phyloP scores from a whole-genome alignment of 2,329 filamentous ascomycete genomes.

The Paramyrothecium roridum region DNA sequence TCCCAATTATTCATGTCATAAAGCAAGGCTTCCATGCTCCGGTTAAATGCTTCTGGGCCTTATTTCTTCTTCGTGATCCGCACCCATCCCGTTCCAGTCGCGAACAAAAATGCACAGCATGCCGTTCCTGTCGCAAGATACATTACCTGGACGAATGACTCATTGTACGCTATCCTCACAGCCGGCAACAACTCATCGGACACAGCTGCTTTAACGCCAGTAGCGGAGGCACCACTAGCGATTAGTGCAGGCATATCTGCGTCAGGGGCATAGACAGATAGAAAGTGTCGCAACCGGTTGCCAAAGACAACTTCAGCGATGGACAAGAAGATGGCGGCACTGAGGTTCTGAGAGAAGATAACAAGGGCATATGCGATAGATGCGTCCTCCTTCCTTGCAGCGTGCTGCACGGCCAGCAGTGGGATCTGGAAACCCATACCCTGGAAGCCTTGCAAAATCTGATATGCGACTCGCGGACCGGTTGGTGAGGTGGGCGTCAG shows the following conservation, averaged over 20 bases:
- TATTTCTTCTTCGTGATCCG: not conserved
- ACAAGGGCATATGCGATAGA: slow-evolving; percentile 19
- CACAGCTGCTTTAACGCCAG: not conserved
- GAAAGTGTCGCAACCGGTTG: not conserved
- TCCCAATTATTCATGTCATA: too few relatives aligned
- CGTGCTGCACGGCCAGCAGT: slow-evolving; percentile 17
- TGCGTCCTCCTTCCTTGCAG: slow-evolving; percentile 15
- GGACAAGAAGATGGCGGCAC: slow-evolving; percentile 17
- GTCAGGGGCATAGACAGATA: not conserved
- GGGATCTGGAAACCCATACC: slow-evolving; percentile 13
- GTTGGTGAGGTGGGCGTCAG: slow-evolving; percentile 7
- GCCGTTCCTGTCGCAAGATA: not conserved
- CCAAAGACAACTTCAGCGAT: slow-evolving; percentile 20
- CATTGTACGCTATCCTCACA: not conserved
- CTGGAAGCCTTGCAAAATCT: slow-evolving; percentile 10
- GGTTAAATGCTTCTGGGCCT: too few relatives aligned
- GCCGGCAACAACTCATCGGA: not conserved
- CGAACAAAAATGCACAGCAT: not conserved
- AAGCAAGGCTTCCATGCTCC: too few relatives aligned
- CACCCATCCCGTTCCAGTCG: not conserved
- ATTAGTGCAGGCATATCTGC: not conserved
- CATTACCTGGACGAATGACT: not conserved
- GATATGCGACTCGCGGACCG: slow-evolving; percentile 10
- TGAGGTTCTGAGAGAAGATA: slow-evolving; percentile 19
- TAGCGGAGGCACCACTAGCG: not conserved